phyloP scores from a whole-genome alignment of 2,329 filamentous ascomycete genomes.

The Pseudopyricularia cyperi region DNA sequence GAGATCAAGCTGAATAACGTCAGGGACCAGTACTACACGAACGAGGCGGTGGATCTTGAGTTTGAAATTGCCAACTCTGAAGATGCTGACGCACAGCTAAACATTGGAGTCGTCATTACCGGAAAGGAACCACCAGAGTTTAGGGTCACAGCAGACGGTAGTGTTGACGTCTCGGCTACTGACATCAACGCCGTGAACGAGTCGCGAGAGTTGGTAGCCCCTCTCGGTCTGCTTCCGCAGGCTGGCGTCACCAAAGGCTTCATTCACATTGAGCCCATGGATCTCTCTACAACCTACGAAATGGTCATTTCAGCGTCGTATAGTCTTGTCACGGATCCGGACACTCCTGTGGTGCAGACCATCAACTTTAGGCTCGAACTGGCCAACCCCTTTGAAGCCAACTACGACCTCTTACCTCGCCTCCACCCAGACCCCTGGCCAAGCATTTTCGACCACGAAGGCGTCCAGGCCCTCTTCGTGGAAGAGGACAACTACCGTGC shows the following conservation, averaged over 20 bases:
- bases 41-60: conserved; percentile 58
- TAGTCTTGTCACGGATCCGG: conserved; percentile 63
- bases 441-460: conserved; percentile 61
- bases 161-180: not conserved
- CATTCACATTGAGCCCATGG: conserved; percentile 36
- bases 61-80: conserved; percentile 72
- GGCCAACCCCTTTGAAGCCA: conserved; percentile 78
- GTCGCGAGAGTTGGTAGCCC: conserved; percentile 23
- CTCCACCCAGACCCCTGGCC: conserved; percentile 75
- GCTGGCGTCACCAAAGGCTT: conserved; percentile 28
- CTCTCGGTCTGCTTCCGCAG: conserved; percentile 33
- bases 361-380: conserved; percentile 57
- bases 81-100: conserved; percentile 61
- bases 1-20: conserved; percentile 54
- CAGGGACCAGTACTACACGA: conserved; percentile 67
- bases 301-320: conserved; percentile 66
- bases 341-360: conserved; percentile 68
- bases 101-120: conserved; percentile 54
- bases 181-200: conserved; percentile 1
- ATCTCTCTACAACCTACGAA: conserved; percentile 44
- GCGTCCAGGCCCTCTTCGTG: conserved; percentile 22
- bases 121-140: conserved; percentile 41
- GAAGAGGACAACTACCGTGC: not conserved
- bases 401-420: conserved; percentile 73
- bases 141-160: conserved; percentile 22